Base-by-base conservation (phyloP, 2,329 filamentous ascomycete species). In the Fusarium napiforme region DNA sequence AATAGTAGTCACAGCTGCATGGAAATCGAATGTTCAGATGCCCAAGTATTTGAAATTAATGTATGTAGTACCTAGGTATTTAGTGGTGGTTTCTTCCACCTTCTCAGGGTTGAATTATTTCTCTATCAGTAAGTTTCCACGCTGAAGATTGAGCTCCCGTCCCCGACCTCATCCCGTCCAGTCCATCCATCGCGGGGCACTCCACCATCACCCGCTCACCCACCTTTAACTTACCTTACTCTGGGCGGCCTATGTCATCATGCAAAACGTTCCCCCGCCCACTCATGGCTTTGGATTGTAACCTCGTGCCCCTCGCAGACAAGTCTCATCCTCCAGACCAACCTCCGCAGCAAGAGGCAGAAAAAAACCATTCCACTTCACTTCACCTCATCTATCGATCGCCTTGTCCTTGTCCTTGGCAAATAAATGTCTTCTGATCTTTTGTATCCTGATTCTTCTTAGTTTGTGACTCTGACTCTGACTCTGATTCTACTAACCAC, bases 231-330 rank as follows among this genome's bases (percentile, higher is more conserved):
- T 16, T 34, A 34, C 12, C 32, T 7, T 36, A 19, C 16, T 36
- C 34, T 37, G 23, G 47, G 53, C 42, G 30, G 55, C 60, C 71
- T 72, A 74, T 74, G 71, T 74, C 72, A 74, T 74, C 71, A 73
- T 72, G 58, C 58, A 67, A 73, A 71, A 58, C 28, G 39, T 52
- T 47, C 57, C 66, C 64, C 47, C 57, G 49, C 72, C 72, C 71
- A 72, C 56, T 72, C 71, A 73, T 67, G 43, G 40, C 21, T 32
- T 59, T 53, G 55, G 49, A 58, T 58, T 56, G 59, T 55, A 62
- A 74, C 71, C 71, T 74, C 71, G 67, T 74, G 71, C 67, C 71
- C 71, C 71, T 74, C 71, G 42, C 67, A 62, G 34, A 59, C 50
- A 26, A 18, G 55, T 58, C 61, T 65, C 65, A 45, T 64, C 66